Percentiles rank a stretch among this genome's conserved stretches.
phyloP scores from a whole-genome alignment of 148 eudicot species.

The Polygonum aviculare region DNA sequence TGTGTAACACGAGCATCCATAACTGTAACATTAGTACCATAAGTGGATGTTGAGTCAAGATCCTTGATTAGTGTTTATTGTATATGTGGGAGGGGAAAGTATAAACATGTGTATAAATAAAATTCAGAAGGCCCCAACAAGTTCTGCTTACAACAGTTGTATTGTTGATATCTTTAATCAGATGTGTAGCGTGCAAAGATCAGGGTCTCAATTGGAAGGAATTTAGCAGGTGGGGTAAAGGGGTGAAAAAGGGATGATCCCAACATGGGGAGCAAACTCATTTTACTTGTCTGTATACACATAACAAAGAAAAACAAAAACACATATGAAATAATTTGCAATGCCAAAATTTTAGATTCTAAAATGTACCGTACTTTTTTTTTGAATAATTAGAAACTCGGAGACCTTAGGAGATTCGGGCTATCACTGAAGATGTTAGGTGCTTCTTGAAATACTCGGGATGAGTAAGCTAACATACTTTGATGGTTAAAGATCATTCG shows the following conservation, averaged over 20 bases:
- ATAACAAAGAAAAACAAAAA: background rate
- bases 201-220: conserved; percentile 5
- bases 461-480: too few species aligned
- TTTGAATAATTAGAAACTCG: too few species aligned
- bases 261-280: conserved; percentile 12
- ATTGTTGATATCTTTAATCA: conserved; percentile 4
- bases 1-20: too few species aligned
- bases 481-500: too few species aligned
- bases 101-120: background rate
- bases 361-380: background rate
- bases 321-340: background rate
- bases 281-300: background rate
- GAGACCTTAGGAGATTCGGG: too few species aligned
- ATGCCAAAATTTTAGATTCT: background rate
- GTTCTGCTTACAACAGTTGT: background rate
- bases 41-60: background rate
- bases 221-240: conserved; percentile 10
- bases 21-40: too few species aligned
- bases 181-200: conserved; percentile 6
- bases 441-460: too few species aligned
- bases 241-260: background rate
- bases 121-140: background rate
- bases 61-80: background rate
- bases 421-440: too few species aligned
- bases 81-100: background rate